phyloP scores from a whole-genome alignment of 768 basidiomycete genomes.

The Serpula lacrymans region DNA sequence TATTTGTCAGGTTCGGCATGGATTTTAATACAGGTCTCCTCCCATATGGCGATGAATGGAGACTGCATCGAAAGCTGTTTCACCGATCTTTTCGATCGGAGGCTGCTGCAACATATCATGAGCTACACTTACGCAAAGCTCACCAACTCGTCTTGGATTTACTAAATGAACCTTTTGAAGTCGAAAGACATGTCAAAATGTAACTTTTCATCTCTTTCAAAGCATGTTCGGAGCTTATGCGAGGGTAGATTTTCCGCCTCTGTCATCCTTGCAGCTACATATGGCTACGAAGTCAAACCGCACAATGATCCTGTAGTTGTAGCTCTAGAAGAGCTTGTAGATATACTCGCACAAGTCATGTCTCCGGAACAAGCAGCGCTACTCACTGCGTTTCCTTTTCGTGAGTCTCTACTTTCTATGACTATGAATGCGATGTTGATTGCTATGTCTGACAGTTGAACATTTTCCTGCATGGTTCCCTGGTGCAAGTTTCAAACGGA shows the following conservation, averaged over 20 bases:
- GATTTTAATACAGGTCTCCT: conserved; percentile 26
- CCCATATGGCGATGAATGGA: conserved; percentile 27
- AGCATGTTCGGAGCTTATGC: neutral
- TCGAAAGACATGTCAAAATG: conserved; percentile 15
- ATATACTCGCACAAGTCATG: conserved; percentile 10
- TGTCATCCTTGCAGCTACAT: conserved; percentile 19
- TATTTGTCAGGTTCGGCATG: conserved; percentile 22
- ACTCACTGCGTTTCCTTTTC: conserved; percentile 19
- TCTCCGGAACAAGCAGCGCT: conserved; percentile 20
- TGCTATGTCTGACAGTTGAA: conserved; percentile 8
- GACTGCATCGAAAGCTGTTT: conserved; percentile 26
- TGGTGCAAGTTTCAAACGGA: conserved; percentile 15
- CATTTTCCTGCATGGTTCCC: conserved; percentile 23
- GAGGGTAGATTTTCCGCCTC: conserved; percentile 17
- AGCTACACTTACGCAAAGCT: conserved; percentile 14
- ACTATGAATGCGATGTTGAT: neutral
- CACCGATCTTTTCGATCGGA: conserved; percentile 17
- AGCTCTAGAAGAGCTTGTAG: conserved; percentile 9
- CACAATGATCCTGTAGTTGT: conserved; percentile 24
- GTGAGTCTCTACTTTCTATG: conserved; percentile 12
- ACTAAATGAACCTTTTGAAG: conserved; percentile 14
- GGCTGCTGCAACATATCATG: conserved; percentile 7
- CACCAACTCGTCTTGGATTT: conserved; percentile 21
- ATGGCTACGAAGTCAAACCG: conserved; percentile 22
- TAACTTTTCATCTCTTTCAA: conserved; percentile 5